Base-by-base conservation (phyloP, 306 rosid genomes). In the Cajanus cajan region DNA sequence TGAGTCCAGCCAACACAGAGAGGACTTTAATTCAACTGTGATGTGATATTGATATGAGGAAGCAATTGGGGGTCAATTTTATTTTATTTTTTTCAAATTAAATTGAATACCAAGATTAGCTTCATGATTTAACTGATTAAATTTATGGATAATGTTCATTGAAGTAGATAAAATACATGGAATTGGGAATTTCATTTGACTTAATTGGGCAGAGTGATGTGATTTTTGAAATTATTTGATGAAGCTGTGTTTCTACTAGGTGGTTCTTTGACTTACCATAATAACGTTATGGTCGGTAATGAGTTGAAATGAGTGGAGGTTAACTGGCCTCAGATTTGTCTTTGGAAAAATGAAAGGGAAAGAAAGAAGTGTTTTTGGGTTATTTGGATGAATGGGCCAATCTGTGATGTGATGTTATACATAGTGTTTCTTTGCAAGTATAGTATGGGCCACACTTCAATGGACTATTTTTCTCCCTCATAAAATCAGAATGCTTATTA, bases 401-500 rank as follows among this genome's bases (percentile, higher is more conserved):
- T 62, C 9, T 22, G 0, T 59, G 66, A 59, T 59, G 66, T 59
- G 66, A 59, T 28, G 1, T 28, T 28, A n/a, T n/a, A n/a, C 31
- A 1, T 28, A 28, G 31, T 28, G 31, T 28, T n/a, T 28, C 31
- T 28, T n/a, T n/a, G n/a, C n/a, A n/a, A n/a, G n/a, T n/a, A 43
- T 41, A 41, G 39, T 22, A 41, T 68, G 73, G 73, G 55, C 54
- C 73, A 68, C 50, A 40, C 73, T 22, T 40, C 19, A 66, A 66
- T 19, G 16, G 51, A 66, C 5, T 57, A 24, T 5, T 21, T 52
- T 55, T 21, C 4, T 11, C 37, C 7, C 4, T 25, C 64, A 25
- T 28, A 28, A 22, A 58, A 58, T 58, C 1, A 25, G 4, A 58
- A 4, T 22, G 0, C 22, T 57, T 4, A 4, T 57, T 57, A 57